These are phyloP conservation scores for Calamus simplicifolius DNA, from an alignment of 176 grass and related monocot genomes.

Conservation along the genomic window DNA sequence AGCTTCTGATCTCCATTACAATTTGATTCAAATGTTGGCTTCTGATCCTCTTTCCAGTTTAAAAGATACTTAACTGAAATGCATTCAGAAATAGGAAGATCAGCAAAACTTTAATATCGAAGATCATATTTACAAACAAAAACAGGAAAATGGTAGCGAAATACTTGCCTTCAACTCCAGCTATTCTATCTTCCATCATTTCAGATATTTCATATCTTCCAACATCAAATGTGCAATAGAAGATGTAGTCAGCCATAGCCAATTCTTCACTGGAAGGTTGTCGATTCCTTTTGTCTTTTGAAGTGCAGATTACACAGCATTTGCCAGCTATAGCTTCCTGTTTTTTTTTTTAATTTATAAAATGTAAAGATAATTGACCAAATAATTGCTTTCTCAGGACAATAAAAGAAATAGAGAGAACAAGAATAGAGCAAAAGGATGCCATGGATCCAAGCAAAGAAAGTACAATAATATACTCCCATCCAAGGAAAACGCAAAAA, in stretches of 20 bases:
- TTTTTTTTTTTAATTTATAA: conserved; percentile 18
- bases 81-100: conserved; percentile 19
- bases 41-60: conserved; percentile 39
- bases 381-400: background rate
- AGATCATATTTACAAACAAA: conserved; percentile 2
- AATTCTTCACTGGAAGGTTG: conserved; percentile 52
- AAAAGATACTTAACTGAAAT: conserved; percentile 46
- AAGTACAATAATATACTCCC: no score
- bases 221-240: conserved; percentile 73
- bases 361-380: background rate
- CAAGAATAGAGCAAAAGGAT: no score
- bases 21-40: background rate
- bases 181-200: conserved; percentile 47
- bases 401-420: no score
- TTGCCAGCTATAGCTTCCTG: conserved; percentile 82
- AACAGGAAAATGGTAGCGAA: background rate
- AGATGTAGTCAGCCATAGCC: conserved; percentile 68
- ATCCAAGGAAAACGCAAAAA: no score
- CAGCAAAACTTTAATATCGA: conserved; percentile 10
- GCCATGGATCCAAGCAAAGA: no score
- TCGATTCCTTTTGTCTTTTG: conserved; percentile 57
- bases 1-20: no score
- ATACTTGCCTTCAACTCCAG: conserved; percentile 34
- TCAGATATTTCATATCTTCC: conserved; percentile 41
- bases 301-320: conserved; percentile 82